Conservation (phyloP, 345 rosid species). For the Ceriops decandra region DNA sequence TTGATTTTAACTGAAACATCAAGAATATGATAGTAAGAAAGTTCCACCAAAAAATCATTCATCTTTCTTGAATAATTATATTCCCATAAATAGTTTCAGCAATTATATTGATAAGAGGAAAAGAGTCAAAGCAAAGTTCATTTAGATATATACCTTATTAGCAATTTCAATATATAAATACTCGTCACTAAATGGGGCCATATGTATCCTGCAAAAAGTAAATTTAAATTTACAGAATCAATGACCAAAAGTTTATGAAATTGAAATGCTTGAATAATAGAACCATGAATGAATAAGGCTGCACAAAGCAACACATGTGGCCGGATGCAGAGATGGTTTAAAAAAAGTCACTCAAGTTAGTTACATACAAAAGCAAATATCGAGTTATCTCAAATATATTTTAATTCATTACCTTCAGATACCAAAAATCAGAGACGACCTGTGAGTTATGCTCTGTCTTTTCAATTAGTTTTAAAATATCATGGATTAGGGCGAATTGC, state of each 20-base stretch:
- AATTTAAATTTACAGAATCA: constrained; percentile 14
- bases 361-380: no score
- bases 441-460: no score
- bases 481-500: no score
- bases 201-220: constrained; percentile 72
- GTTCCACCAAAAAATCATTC: not conserved
- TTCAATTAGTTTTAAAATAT: no score
- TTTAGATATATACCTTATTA: constrained; percentile 65
- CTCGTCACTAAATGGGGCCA: constrained; percentile 99
- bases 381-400: no score
- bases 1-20: not conserved
- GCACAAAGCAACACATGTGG: no score
- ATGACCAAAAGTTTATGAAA: constrained; percentile 5
- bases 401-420: no score
- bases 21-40: not conserved
- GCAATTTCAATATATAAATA: constrained; percentile 95
- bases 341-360: not conserved
- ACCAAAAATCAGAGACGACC: no score
- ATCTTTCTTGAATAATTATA: not conserved
- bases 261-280: not conserved
- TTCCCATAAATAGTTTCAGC: not conserved
- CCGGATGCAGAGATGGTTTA: not conserved
- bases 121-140: constrained; percentile 2
- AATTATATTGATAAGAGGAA: not conserved
- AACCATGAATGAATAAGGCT: not conserved